Evolutionary conservation across 2,329 filamentous ascomycete genomes (phyloP).

Genomic region (Fragosphaeria purpurea): DNA sequence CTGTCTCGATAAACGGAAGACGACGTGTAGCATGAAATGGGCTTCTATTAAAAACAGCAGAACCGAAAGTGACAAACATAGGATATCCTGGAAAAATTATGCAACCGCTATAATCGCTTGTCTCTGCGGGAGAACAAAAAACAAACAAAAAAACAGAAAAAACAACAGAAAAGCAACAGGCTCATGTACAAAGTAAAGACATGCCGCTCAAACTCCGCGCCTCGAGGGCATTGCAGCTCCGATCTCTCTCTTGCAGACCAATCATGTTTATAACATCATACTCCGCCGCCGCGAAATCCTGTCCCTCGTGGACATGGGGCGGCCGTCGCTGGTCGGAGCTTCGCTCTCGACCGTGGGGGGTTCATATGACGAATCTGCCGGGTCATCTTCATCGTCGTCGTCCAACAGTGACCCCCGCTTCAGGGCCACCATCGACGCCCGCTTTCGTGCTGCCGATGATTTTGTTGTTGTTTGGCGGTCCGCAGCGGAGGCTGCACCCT

Average conservation of each 20-base stretch:
- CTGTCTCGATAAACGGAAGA: too few species aligned
- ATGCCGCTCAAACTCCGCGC: background rate
- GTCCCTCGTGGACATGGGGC: slow-evolving; percentile 16
- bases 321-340: slow-evolving; percentile 11
- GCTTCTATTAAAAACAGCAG: background rate
- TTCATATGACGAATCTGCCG: slow-evolving; percentile 19
- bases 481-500: background rate
- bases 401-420: slow-evolving; percentile 23
- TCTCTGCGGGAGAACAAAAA: background rate
- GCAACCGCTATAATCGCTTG: slow-evolving; percentile 5
- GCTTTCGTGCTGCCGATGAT: slow-evolving; percentile 24
- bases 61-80: slow-evolving; percentile 2
- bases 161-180: background rate
- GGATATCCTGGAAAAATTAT: slow-evolving; percentile 14
- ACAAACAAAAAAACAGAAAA: background rate
- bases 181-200: background rate
- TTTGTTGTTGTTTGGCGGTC: slow-evolving; percentile 14
- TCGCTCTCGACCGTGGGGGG: slow-evolving; percentile 13
- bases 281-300: slow-evolving; percentile 40
- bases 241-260: too few species aligned
- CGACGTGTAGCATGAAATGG: too few species aligned
- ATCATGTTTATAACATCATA: slow-evolving; percentile 44
- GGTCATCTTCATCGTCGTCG: slow-evolving; percentile 22
- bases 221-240: too few species aligned
- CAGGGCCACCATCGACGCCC: slow-evolving; percentile 31